These are phyloP conservation scores for Aspergillus phoenicis DNA, from an alignment of 2,329 filamentous ascomycete genomes.

Conservation along the genomic window DNA sequence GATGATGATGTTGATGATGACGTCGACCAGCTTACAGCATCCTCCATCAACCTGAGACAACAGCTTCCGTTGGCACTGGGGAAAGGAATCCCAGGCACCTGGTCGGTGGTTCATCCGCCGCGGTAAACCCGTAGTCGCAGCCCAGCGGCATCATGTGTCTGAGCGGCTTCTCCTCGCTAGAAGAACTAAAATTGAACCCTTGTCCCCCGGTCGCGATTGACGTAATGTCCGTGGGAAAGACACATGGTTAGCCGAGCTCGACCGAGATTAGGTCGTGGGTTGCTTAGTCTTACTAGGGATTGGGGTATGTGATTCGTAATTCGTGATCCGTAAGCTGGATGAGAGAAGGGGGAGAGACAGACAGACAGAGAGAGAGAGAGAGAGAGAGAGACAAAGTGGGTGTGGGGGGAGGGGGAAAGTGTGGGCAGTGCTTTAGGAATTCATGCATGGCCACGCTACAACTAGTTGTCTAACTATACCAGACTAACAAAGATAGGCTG, in stretches of 20 bases:
- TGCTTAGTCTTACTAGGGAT: neutral
- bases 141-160: conserved; percentile 20
- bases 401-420: neutral
- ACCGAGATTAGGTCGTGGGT: neutral
- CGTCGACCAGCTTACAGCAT: conserved; percentile 3
- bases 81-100: conserved; percentile 20
- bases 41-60: neutral
- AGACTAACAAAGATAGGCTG: neutral
- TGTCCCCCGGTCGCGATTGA: neutral
- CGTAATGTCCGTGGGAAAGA: neutral
- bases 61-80: neutral
- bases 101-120: conserved; percentile 22
- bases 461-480: neutral
- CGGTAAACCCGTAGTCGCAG: conserved; percentile 1
- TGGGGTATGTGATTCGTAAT: conserved; percentile 1
- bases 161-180: neutral
- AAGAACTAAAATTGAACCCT: neutral
- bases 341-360: neutral
- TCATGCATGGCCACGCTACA: neutral
- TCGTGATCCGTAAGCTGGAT: conserved; percentile 13
- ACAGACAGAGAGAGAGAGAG: no score
- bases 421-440: neutral
- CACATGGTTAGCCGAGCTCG: neutral
- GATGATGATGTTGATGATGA: neutral
- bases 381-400: no score